Conservation (phyloP, 2,329 filamentous ascomycete genomes). For the Mycocentrospora acerina region DNA sequence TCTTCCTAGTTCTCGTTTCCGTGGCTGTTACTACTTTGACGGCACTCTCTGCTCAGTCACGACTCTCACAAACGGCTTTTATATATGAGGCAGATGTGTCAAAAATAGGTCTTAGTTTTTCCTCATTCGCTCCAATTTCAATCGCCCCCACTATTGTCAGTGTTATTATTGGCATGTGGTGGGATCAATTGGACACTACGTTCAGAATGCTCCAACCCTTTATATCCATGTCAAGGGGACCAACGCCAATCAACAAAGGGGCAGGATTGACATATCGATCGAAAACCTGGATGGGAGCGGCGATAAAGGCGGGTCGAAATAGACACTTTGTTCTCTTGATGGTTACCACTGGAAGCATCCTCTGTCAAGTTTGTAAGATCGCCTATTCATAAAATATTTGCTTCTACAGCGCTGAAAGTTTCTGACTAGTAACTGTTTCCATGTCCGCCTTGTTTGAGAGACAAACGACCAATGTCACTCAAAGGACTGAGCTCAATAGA, state of each 20-base stretch:
- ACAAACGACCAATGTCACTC: slow-evolving; percentile 3
- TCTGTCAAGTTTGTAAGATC: slow-evolving; percentile 10
- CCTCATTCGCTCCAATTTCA: slow-evolving; percentile 21
- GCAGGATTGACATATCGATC: slow-evolving; percentile 20
- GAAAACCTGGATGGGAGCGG: slow-evolving; percentile 15
- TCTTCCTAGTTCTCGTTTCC: slow-evolving; percentile 7
- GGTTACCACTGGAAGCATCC: slow-evolving; percentile 12
- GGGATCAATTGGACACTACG: slow-evolving; percentile 20
- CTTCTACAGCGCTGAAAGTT: too few relatives aligned
- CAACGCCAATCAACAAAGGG: slow-evolving; percentile 9
- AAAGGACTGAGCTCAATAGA: slow-evolving; percentile 1
- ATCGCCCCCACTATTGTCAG: slow-evolving; percentile 21
- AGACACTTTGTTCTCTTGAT: slow-evolving; percentile 15
- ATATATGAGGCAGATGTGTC: slow-evolving; percentile 18
- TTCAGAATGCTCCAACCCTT: slow-evolving; percentile 23
- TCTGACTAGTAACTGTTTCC: slow-evolving; percentile 12
- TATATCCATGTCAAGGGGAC: slow-evolving; percentile 16
- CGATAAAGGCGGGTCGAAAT: slow-evolving; percentile 13
- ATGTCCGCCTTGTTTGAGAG: slow-evolving; percentile 24
- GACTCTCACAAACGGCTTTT: slow-evolving; percentile 20
- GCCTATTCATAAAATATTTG: too few relatives aligned
- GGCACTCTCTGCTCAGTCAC: slow-evolving; percentile 10
- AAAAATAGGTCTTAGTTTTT: slow-evolving; percentile 10
- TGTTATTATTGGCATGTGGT: slow-evolving; percentile 20
- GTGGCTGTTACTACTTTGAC: slow-evolving; percentile 11